phyloP scores from a whole-genome alignment of 2,329 filamentous ascomycete genomes.

The Lecanicillium sp. region DNA sequence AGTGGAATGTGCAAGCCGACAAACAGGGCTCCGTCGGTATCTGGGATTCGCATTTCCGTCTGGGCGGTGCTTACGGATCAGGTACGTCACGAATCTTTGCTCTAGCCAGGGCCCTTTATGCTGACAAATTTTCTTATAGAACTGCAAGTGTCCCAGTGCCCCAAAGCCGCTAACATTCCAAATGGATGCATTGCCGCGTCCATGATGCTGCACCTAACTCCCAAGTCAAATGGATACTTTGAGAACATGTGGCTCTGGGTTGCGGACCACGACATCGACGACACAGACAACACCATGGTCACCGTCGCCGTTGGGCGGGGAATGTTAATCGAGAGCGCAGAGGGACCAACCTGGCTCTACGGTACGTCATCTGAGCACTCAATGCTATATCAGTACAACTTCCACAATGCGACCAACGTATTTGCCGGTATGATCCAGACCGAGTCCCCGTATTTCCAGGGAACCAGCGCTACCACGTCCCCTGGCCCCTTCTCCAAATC shows the following conservation, averaged over 20 bases:
- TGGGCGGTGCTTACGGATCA: constrained; percentile 20
- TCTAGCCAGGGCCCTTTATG: constrained; percentile 34
- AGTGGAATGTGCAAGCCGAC: constrained; percentile 62
- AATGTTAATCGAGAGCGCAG: constrained; percentile 21
- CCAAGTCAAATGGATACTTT: constrained; percentile 37
- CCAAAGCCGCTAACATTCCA: constrained; percentile 44
- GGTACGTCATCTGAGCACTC: constrained; percentile 45
- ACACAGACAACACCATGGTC: constrained; percentile 20
- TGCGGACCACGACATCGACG: constrained; percentile 47
- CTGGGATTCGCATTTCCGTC: constrained; percentile 10
- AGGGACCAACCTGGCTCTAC: constrained; percentile 28
- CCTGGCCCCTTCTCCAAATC: background rate
- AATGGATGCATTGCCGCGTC: constrained; percentile 54
- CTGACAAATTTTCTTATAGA: constrained; percentile 46
- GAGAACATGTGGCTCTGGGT: constrained; percentile 58
- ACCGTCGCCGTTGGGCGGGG: constrained; percentile 28
- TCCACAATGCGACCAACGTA: constrained; percentile 40
- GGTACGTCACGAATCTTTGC: constrained; percentile 39
- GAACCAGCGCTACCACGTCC: constrained; percentile 26
- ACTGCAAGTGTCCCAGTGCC: constrained; percentile 56
- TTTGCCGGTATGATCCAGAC: constrained; percentile 60
- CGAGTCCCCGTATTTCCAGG: constrained; percentile 58
- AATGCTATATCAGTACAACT: constrained; percentile 45
- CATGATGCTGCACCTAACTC: constrained; percentile 40
- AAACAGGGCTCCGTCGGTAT: constrained; percentile 35